A percentile compares a stretch with the other conserved stretches of the same genome.
Evolutionary conservation across 805 yeast species (phyloP).

Genomic region (Sungouiella blattae): DNA sequence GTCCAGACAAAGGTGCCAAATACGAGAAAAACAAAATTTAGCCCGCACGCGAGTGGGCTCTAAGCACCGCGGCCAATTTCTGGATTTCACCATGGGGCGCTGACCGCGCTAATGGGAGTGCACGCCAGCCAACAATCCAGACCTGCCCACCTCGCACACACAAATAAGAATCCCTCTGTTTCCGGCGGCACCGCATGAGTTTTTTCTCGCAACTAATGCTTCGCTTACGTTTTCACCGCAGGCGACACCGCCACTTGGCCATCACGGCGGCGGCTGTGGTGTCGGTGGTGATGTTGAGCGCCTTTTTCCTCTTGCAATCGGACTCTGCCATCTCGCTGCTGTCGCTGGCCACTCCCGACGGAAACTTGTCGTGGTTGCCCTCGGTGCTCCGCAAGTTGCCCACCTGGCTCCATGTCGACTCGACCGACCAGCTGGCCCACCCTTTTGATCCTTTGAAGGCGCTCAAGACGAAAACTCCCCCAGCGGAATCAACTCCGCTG

Average conservation of each 20-base stretch:
- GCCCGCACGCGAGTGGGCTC: too few relatives aligned
- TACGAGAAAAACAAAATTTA: too few relatives aligned
- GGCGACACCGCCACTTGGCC: constrained; percentile 9
- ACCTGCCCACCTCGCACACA: too few relatives aligned
- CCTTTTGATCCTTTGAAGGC: background rate
- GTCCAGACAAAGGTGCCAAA: too few relatives aligned
- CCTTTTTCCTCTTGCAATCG: constrained; percentile 7
- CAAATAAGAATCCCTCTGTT: too few relatives aligned
- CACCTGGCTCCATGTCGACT: too few relatives aligned
- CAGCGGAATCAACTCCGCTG: too few relatives aligned
- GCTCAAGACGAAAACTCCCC: background rate
- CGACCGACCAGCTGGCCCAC: background rate
- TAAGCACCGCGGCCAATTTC: too few relatives aligned
- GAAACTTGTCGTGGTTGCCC: background rate
- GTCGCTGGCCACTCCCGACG: constrained; percentile 2
- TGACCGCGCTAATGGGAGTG: too few relatives aligned
- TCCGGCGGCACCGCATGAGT: background rate
- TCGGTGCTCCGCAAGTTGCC: too few relatives aligned
- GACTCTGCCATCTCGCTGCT: constrained; percentile 3
- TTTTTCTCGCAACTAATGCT: constrained; percentile 2
- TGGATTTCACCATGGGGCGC: too few relatives aligned
- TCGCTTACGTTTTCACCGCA: constrained; percentile 13
- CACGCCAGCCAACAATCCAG: too few relatives aligned
- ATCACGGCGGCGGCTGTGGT: constrained; percentile 4
- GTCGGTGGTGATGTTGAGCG: constrained; percentile 3